A percentile compares a stretch with the other conserved stretches of the same genome.
These are phyloP conservation scores for Comarum palustre DNA, from an alignment of 306 rosid species.

Conservation along the genomic window DNA sequence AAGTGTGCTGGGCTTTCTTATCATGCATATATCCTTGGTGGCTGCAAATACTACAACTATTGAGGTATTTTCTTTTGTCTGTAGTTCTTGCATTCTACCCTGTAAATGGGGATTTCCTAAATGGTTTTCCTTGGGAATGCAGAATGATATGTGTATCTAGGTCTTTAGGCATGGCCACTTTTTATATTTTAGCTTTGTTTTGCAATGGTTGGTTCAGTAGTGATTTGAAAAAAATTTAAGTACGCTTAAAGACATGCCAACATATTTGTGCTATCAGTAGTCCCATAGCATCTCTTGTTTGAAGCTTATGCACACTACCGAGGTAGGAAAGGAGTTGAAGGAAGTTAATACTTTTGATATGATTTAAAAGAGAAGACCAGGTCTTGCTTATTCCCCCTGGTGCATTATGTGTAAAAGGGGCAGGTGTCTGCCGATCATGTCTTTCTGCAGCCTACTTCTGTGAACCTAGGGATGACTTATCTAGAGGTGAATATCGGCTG, in stretches of 20 bases:
- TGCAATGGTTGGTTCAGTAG: not conserved
- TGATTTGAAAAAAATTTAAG: not conserved
- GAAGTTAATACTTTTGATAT: not conserved
- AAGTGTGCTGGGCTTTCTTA: conserved; percentile 90
- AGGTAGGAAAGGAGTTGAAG: conserved; percentile 1
- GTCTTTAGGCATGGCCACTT: not conserved
- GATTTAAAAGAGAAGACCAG: not conserved
- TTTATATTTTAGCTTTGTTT: not conserved
- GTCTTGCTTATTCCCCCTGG: not conserved
- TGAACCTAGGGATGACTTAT: not conserved
- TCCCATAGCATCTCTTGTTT: not conserved
- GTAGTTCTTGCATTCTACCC: not conserved
- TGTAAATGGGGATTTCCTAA: not conserved
- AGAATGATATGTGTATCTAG: not conserved
- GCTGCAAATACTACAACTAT: conserved; percentile 87
- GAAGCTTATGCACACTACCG: not conserved
- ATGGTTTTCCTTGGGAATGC: conserved; percentile 2
- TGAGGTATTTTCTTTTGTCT: conserved; percentile 54
- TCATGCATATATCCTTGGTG: conserved; percentile 92
- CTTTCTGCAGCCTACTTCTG: not conserved
- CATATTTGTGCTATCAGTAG: not conserved
- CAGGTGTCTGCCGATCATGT: not conserved
- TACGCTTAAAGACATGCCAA: not conserved
- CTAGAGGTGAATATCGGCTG: not conserved
- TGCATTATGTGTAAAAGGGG: not conserved